phyloP scores from a whole-genome alignment of 2,329 filamentous ascomycete species.

The Davidsoniella eucalypti region DNA sequence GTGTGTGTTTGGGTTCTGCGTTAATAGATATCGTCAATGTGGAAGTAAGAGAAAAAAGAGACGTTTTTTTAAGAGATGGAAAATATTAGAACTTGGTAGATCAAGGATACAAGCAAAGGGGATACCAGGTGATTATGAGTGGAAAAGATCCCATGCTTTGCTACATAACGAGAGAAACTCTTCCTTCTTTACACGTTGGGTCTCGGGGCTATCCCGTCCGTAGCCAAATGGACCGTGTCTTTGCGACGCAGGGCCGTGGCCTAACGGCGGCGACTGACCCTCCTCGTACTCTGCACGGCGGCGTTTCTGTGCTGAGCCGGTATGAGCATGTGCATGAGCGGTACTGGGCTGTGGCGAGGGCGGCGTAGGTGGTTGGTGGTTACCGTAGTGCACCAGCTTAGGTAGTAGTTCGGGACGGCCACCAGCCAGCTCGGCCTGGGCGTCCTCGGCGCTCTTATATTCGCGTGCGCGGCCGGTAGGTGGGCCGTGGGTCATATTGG shows the following conservation, averaged over 20 bases:
- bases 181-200: slow-evolving; percentile 71
- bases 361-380: slow-evolving; percentile 82
- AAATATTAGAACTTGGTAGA: neutral
- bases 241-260: slow-evolving; percentile 48
- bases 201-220: slow-evolving; percentile 69
- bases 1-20: neutral
- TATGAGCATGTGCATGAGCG: slow-evolving; percentile 28
- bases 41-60: slow-evolving; percentile 2
- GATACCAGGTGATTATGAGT: slow-evolving; percentile 44
- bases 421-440: slow-evolving; percentile 73
- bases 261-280: slow-evolving; percentile 69
- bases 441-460: slow-evolving; percentile 91
- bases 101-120: slow-evolving; percentile 2
- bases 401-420: slow-evolving; percentile 86
- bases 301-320: slow-evolving; percentile 34
- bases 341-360: slow-evolving; percentile 55
- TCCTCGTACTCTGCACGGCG: slow-evolving; percentile 90
- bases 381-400: slow-evolving; percentile 87
- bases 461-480: slow-evolving; percentile 56
- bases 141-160: slow-evolving; percentile 91
- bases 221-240: slow-evolving; percentile 61
- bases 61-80: neutral
- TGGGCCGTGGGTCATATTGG: slow-evolving; percentile 28
- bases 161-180: slow-evolving; percentile 79
- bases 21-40: neutral